Evolutionary conservation across 306 rosid species (phyloP), one percentile per base, ranked within the genome.

Genomic region (Morella rubra): DNA sequence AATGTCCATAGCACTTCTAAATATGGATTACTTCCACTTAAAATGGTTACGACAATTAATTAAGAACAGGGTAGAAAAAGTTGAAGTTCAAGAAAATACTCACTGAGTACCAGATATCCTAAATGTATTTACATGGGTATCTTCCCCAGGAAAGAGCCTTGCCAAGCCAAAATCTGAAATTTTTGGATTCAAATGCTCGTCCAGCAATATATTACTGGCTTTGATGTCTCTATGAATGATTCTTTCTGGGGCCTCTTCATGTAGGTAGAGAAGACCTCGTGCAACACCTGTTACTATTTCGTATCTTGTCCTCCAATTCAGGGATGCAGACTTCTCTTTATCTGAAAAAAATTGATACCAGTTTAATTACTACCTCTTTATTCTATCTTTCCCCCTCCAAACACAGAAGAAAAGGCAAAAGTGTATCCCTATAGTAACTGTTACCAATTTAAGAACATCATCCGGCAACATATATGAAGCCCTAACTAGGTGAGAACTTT

Each of bases 151-250:
- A 87, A 93, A 93, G 51, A 93, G 88, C 76, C 97, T 89, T 1
- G 98, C 98, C 85, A 93, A 80, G 53, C 98, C 97, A 64, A 90
- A 93, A 85, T 91, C 97, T 12, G 98, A 84, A 55, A 93, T 93
- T 80, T 93, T 93, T 1, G 97, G 96, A 86, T 79, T 86, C 79
- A 93, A 83, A 20, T 90, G 74, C 72, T 87, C 98, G 32, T 91
- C 96, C 55, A 93, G 76, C 80, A 93, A 82, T 81, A 93, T 86
- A 78, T 93, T 93, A 80, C 98, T 90, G 8, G 98, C 98, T 76
- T 93, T 93, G 76, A 93, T 88, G 85, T 93, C 98, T 81, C 97
- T 87, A 20, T 93, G 98, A 77, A 93, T 91, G 68, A 93, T 90
- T 77, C 97, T 88, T 76, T 81, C 86, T 0, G 98, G 97, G 72